Conservation (phyloP, 768 basidiomycete genomes). For the Hortiboletus campestris region DNA sequence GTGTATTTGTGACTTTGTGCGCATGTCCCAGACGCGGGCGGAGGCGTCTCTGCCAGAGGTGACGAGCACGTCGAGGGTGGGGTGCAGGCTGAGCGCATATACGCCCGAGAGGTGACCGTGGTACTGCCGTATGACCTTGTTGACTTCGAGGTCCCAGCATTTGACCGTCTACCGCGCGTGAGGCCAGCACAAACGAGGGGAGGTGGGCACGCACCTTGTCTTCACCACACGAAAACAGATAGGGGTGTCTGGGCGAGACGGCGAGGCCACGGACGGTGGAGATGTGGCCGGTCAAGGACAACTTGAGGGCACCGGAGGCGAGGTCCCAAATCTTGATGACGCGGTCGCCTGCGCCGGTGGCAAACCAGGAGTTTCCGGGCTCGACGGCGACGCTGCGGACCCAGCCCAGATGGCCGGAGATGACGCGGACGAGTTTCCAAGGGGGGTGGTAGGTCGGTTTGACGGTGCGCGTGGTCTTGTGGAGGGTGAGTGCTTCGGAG, state of each 20-base stretch:
- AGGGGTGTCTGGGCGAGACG: slow-evolving; percentile 90
- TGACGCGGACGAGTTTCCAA: slow-evolving; percentile 96
- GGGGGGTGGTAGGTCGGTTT: slow-evolving; percentile 95
- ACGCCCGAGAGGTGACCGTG: slow-evolving; percentile 98
- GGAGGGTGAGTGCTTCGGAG: slow-evolving; percentile 85
- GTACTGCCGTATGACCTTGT: slow-evolving; percentile 98
- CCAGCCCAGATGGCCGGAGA: slow-evolving; percentile 98
- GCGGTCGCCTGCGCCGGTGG: slow-evolving; percentile 94
- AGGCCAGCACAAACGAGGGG: background rate
- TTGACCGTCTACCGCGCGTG: slow-evolving; percentile 83
- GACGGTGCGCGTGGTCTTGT: slow-evolving; percentile 91
- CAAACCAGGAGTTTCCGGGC: slow-evolving; percentile 98
- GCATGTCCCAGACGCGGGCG: slow-evolving; percentile 99
- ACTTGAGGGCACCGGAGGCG: slow-evolving; percentile 93
- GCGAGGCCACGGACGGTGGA: slow-evolving; percentile 94
- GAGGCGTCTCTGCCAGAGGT: slow-evolving; percentile 96
- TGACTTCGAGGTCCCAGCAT: slow-evolving; percentile 98
- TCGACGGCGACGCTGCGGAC: slow-evolving; percentile 95
- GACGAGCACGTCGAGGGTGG: slow-evolving; percentile 92
- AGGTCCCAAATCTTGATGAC: slow-evolving; percentile 99
- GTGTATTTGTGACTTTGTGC: slow-evolving; percentile 94
- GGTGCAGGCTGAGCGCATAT: slow-evolving; percentile 90
- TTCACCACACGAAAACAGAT: slow-evolving; percentile 95
- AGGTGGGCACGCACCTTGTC: slow-evolving; percentile 70
- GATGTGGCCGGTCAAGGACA: slow-evolving; percentile 97